Base-by-base conservation (phyloP, 306 rosid genomes). In the Prunus armeniaca region DNA sequence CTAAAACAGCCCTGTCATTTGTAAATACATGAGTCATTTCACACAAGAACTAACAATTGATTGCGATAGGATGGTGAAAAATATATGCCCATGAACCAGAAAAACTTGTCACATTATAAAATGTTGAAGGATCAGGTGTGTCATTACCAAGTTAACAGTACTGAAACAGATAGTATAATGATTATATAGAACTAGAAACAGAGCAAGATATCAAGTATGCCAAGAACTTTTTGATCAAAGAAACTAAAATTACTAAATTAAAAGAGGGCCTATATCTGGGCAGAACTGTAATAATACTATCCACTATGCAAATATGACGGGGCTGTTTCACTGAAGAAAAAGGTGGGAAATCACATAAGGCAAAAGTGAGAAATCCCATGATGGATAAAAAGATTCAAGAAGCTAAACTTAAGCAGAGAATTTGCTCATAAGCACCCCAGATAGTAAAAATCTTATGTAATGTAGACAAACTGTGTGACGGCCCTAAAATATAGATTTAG, bases 1-100 rank as follows among this genome's bases (percentile, higher is more conserved):
- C 98, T 84, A 92, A 86, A 52, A 96, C 98, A 69, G 99, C 98
- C 99, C 99, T 96, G 82, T 66, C 62, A 81, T 76, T 62, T 43
- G 47, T 43, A 66, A 54, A 78, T 80, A 71, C 49, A 27, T 47
- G 47, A 80, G 72, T 62, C 58, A 74, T 47, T 73, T 54, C 13
- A 78, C 60, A 80, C 28, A 63, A 75, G 73, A 83, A 69, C 13
- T 24, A 68, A 52, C 17, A 47, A 60, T 74, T 57, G 58, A 54
- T 64, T 25, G 61, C 18, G 8, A 49, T 30, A 18, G 41, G 63
- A 80, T 55, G 56, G 61, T 19, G 65, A 72, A 25, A 69, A 32
- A 12, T 34, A 38, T 28, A 12, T 6, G 22, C 34, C 71, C 46
- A 25, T 14, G 24, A 72, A 73, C 43, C 65, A 19, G 24, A 47